Evolutionary conservation across 2,329 filamentous ascomycete genomes (phyloP), one percentile per base, ranked within the genome.

Genomic region (Metarhizium sp.): DNA sequence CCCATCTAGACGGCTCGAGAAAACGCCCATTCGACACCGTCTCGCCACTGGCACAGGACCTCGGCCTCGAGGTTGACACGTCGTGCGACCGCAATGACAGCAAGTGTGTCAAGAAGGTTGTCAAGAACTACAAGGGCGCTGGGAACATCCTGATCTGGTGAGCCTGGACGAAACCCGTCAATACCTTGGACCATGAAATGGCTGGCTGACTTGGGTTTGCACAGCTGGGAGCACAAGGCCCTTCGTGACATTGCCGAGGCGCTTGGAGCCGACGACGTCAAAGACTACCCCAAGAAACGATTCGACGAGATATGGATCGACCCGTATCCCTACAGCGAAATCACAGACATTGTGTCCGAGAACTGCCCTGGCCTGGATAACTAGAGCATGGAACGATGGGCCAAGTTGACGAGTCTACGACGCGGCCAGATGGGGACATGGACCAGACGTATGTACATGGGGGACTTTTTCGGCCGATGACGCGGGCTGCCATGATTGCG

Each of bases 141-240:
- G 79, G 79, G 2, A 85, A 85, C 59, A 78, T 86, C 50, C 65
- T 86, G 48, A 78, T 85, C 56, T 83, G 73, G 73, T 74, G 60
- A 53, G 69, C 8, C 14, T 2, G 16, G 16, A 13, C 14, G 5
- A 34, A 43, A n/a, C n/a, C 43, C 18, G n/a, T 25, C 25, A 25
- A 25, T 25, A 25, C 25, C 25, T 25, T 25, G 25, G 25, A 25
- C 25, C 25, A 25, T 25, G 43, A 56, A 29, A 25, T 3, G 42
- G 2, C 13, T 3, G 42, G 2, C 13, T 34, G 16, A 42, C 46
- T 40, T 30, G 4, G 18, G 8, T 2, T 14, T 25, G 2, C 11
- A 3, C 34, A 77, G 80, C 69, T 85, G 81, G 81, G 77, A 84
- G 61, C 82, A 85, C 63, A 70, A 75, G 52, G 68, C 70, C 18